phyloP scores from a whole-genome alignment of 2,329 filamentous ascomycete species.

The Claviceps africana region DNA sequence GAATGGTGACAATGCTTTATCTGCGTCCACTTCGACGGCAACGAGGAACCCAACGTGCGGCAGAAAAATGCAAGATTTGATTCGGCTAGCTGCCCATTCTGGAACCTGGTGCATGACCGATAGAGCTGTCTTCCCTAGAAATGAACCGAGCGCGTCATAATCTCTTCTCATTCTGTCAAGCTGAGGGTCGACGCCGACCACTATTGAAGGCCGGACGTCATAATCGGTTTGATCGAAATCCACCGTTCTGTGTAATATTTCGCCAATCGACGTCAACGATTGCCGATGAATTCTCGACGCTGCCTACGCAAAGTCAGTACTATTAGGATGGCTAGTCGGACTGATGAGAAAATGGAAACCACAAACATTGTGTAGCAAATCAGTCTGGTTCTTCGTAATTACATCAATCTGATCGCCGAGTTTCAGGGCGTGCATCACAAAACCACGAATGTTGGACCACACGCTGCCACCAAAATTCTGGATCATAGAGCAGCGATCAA shows the following conservation, averaged over 20 bases:
- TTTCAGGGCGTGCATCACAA: constrained; percentile 56
- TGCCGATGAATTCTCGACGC: constrained; percentile 42
- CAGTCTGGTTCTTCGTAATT: constrained; percentile 4
- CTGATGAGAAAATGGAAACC: background rate
- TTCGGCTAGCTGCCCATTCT: constrained; percentile 34
- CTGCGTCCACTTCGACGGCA: constrained; percentile 42
- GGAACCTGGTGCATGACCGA: constrained; percentile 52
- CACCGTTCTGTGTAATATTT: constrained; percentile 57
- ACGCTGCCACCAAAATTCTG: constrained; percentile 48
- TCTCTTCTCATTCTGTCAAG: constrained; percentile 66
- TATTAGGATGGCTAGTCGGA: background rate
- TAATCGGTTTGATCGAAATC: constrained; percentile 68
- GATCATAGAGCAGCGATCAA: constrained; percentile 37
- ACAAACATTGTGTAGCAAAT: constrained; percentile 2
- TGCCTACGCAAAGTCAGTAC: background rate
- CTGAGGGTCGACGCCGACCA: constrained; percentile 53
- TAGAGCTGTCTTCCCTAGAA: constrained; percentile 54
- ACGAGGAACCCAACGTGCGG: constrained; percentile 87
- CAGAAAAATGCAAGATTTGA: constrained; percentile 72
- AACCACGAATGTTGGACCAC: constrained; percentile 60
- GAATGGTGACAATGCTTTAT: constrained; percentile 46
- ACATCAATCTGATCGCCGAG: constrained; percentile 45
- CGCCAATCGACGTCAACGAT: constrained; percentile 51
- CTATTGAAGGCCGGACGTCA: constrained; percentile 59
- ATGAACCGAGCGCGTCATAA: constrained; percentile 62